Evolutionary conservation across 768 basidiomycete genomes (phyloP).

Genomic region (Tylopilus cervinicoccineus): DNA sequence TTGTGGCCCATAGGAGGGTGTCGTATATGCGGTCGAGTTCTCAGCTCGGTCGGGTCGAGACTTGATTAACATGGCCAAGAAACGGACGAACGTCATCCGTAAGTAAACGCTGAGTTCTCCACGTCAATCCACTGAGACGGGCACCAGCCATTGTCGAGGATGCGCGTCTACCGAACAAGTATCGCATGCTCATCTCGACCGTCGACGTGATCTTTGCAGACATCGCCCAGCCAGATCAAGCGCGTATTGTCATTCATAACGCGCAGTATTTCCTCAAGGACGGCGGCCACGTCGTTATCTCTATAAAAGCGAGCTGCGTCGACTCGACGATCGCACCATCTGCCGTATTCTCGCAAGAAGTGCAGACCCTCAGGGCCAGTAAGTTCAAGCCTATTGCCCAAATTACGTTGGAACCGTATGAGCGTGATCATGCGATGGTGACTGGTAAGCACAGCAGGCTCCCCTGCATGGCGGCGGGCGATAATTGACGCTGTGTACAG

Average conservation of each 20-base stretch:
- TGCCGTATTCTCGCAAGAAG: constrained; percentile 84
- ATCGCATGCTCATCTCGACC: constrained; percentile 92
- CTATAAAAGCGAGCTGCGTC: constrained; percentile 98
- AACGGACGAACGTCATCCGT: constrained; percentile 99
- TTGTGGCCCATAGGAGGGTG: constrained; percentile 65
- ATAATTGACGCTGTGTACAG: constrained; percentile 21
- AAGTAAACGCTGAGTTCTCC: constrained; percentile 29
- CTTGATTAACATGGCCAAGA: constrained; percentile 98
- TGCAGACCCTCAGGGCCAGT: constrained; percentile 69
- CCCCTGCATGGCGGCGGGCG: background rate
- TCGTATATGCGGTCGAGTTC: constrained; percentile 98
- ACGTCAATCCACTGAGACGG: constrained; percentile 1
- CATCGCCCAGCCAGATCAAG: constrained; percentile 98
- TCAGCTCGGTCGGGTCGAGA: constrained; percentile 95
- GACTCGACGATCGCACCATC: constrained; percentile 93
- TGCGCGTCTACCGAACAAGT: constrained; percentile 93
- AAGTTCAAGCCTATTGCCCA: constrained; percentile 95
- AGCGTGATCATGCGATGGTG: constrained; percentile 89
- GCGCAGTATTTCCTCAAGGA: constrained; percentile 96
- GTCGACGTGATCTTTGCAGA: constrained; percentile 99
- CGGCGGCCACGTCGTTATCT: constrained; percentile 88
- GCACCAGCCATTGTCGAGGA: constrained; percentile 89
- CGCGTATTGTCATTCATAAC: constrained; percentile 91
- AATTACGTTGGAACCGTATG: constrained; percentile 91
- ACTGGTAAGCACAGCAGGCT: constrained; percentile 48